Percentiles rank a stretch among this genome's conserved stretches.
These are phyloP conservation scores for Pelargonium myrrhifolium DNA, from an alignment of 441 rosid species.

Conservation along the genomic window DNA sequence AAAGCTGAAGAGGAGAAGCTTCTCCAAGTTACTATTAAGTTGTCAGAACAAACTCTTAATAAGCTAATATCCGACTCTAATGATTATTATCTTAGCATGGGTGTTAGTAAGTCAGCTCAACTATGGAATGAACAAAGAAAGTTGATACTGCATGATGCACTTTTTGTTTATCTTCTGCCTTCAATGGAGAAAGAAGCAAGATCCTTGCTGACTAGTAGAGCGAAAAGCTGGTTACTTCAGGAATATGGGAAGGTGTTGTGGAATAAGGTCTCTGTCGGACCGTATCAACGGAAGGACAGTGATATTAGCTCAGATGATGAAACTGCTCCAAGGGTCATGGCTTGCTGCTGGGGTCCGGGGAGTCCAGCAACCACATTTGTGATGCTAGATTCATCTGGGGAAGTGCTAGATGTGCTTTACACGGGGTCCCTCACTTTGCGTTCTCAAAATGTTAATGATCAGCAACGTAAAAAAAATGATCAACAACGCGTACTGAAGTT, in stretches of 20 bases:
- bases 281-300: conserved; percentile 74
- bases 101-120: conserved; percentile 90
- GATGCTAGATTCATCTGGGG: conserved; percentile 94
- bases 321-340: conserved; percentile 93
- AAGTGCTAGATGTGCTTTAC: conserved; percentile 86
- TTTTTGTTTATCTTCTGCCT: conserved; percentile 62
- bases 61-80: conserved; percentile 48
- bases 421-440: conserved; percentile 66
- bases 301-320: conserved; percentile 85
- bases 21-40: conserved; percentile 74
- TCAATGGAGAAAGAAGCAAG: conserved; percentile 98
- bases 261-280: conserved; percentile 86
- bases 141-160: conserved; percentile 72
- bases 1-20: conserved; percentile 98
- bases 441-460: conserved; percentile 73
- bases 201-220: conserved; percentile 61
- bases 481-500: conserved; percentile 86
- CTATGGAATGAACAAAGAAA: conserved; percentile 95
- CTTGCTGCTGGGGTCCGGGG: conserved; percentile 99
- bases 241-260: conserved; percentile 82
- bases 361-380: conserved; percentile 90
- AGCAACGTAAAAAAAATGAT: conserved; percentile 83
- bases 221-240: conserved; percentile 66
- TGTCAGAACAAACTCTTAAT: conserved; percentile 49
- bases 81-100: conserved; percentile 64